Evolutionary conservation across 2,329 filamentous ascomycete species (phyloP), one percentile per base, ranked within the genome.

Genomic region (Pyrenophora teres): DNA sequence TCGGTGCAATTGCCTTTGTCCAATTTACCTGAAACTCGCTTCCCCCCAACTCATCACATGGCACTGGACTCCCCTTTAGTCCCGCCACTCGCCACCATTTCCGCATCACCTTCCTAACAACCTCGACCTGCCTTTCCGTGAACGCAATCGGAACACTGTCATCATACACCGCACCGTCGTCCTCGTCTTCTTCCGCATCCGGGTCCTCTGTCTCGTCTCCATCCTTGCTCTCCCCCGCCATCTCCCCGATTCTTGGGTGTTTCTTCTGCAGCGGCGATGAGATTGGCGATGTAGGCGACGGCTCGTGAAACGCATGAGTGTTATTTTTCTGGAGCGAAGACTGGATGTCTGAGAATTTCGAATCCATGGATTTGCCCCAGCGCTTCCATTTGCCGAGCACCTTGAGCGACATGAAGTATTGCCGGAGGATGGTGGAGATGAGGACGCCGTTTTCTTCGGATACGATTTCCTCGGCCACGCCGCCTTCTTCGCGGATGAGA

Each of bases 381-480:
- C 85, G 81, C 53, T 83, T 85, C 92, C 92, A 96, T 64, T 85
- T 84, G 15, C 90, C 89, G 21, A 96, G 76, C 1, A 92, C 87
- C 49, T 90, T 89, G 37, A 96, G 80, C 6, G 87, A 89, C 82
- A 96, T 88, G 74, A 96, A 96, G 74, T 96, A 96, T 70, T 96
- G 92, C 10, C 92, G 85, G 16, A 97, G 80, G 71, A 97, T 87
- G 67, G 89, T 90, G 41, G 88, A 92, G 63, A 96, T 90, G 49
- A 96, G 80, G 13, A 95, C 86, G 3, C 92, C 92, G 61, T 89
- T 92, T 69, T 97, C 92, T 66, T 96, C 91, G 25, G 85, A 86
- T 4, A 96, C 87, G 13, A 96, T 76, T 68, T 92, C 89, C 61
- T 91, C 86, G 1, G 87, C 88, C 3, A 82, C 76, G 13, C 91